Evolutionary conservation across 2,329 filamentous ascomycete species (phyloP).

Genomic region (Neoarthrinium moseri): DNA sequence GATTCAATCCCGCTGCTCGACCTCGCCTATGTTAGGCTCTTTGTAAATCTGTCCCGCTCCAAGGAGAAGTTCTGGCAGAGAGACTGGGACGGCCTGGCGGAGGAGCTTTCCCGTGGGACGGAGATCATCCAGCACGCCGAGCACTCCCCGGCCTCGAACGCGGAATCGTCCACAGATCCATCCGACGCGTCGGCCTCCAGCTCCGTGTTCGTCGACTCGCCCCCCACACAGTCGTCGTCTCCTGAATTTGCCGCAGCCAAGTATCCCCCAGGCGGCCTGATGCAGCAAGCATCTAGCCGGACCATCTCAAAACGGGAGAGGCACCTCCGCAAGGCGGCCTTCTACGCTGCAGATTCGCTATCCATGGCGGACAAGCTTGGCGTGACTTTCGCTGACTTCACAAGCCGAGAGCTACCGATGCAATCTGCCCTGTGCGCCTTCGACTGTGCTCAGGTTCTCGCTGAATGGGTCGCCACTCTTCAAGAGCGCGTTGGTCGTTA

Average conservation of each 20-base stretch:
- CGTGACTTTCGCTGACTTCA: slow-evolving; percentile 80
- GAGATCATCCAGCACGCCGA: slow-evolving; percentile 75
- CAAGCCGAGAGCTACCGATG: slow-evolving; percentile 80
- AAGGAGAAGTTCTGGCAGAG: slow-evolving; percentile 94
- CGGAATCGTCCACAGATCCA: slow-evolving; percentile 43
- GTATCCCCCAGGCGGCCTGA: slow-evolving; percentile 24
- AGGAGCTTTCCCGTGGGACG: slow-evolving; percentile 76
- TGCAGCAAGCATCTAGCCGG: slow-evolving; percentile 32
- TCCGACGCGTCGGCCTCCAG: slow-evolving; percentile 46
- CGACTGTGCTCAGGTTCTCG: slow-evolving; percentile 90
- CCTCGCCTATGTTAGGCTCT: slow-evolving; percentile 86
- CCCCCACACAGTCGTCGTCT: slow-evolving; percentile 49
- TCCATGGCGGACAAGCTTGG: slow-evolving; percentile 85
- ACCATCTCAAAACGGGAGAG: slow-evolving; percentile 74
- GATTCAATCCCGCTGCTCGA: slow-evolving; percentile 91
- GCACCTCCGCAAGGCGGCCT: slow-evolving; percentile 89
- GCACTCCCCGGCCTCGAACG: slow-evolving; percentile 52
- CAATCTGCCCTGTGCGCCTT: slow-evolving; percentile 91
- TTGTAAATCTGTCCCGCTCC: slow-evolving; percentile 86
- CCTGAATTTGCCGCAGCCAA: slow-evolving; percentile 43
- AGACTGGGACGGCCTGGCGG: slow-evolving; percentile 88
- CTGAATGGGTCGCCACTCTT: slow-evolving; percentile 89
- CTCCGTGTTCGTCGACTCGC: slow-evolving; percentile 50
- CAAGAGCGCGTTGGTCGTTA: slow-evolving; percentile 93
- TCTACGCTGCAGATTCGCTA: slow-evolving; percentile 89